A percentile compares a stretch with the other conserved stretches of the same genome.
Evolutionary conservation across 345 rosid genomes (phyloP).

Genomic region (Cardamine occulta): DNA sequence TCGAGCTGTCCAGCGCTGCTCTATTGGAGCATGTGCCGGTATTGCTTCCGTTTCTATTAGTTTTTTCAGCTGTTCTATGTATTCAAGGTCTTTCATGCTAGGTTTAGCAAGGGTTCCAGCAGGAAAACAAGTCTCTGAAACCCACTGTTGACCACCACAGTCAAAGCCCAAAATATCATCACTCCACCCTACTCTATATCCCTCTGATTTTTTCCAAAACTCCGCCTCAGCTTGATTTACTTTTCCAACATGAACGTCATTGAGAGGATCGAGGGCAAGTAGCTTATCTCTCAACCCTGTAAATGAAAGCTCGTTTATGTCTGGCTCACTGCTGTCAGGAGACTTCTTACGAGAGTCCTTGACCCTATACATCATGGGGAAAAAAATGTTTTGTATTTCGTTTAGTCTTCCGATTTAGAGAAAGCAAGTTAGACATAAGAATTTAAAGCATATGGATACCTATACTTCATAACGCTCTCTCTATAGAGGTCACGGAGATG

Average conservation of each 20-base stretch:
- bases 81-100: slow-evolving; percentile 90
- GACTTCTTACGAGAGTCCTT: slow-evolving; percentile 52
- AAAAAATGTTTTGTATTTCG: background rate
- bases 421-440: background rate
- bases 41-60: slow-evolving; percentile 79
- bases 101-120: slow-evolving; percentile 89
- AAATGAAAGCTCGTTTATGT: slow-evolving; percentile 72
- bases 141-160: slow-evolving; percentile 99
- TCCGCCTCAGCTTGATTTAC: slow-evolving; percentile 93
- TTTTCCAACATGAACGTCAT: slow-evolving; percentile 71
- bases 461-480: slow-evolving; percentile 71
- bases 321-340: slow-evolving; percentile 51
- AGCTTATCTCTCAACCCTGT: slow-evolving; percentile 93
- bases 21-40: slow-evolving; percentile 92
- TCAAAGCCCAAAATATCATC: slow-evolving; percentile 98
- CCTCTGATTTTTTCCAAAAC: slow-evolving; percentile 96
- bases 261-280: slow-evolving; percentile 92
- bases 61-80: slow-evolving; percentile 75
- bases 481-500: slow-evolving; percentile 71
- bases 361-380: slow-evolving; percentile 48
- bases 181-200: slow-evolving; percentile 95
- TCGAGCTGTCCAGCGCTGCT: slow-evolving; percentile 93
- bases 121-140: slow-evolving; percentile 94
- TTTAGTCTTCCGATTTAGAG: background rate
- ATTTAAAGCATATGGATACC: slow-evolving; percentile 50